Conservation (phyloP, 78 protist genomes). For the Dictyostelium firmibasis region DNA sequence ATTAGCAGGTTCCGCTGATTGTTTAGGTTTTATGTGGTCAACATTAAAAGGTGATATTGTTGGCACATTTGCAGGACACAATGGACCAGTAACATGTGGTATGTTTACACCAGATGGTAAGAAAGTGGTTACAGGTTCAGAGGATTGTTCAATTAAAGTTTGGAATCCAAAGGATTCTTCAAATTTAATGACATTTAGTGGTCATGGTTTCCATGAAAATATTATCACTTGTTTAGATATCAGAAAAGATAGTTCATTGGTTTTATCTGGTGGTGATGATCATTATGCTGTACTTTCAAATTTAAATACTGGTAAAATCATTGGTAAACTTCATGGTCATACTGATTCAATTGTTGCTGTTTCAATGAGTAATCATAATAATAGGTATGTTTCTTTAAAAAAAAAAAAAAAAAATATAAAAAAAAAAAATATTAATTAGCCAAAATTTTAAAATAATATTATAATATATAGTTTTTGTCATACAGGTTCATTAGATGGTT, state of each 20-base stretch:
- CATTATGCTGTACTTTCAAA: constrained; percentile 34
- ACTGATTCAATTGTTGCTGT: constrained; percentile 35
- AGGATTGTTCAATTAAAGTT: constrained; percentile 73
- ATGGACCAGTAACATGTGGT: constrained; percentile 80
- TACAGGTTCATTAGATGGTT: constrained; percentile 71
- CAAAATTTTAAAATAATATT: background rate
- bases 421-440: background rate
- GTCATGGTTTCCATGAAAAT: constrained; percentile 73
- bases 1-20: constrained; percentile 80
- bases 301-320: constrained; percentile 31
- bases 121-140: constrained; percentile 61
- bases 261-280: constrained; percentile 65
- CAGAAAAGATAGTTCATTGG: background rate
- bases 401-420: background rate
- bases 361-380: constrained; percentile 13
- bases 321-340: constrained; percentile 60
- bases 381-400: background rate
- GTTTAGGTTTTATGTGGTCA: constrained; percentile 83
- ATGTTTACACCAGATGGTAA: constrained; percentile 81
- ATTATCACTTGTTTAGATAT: constrained; percentile 1
- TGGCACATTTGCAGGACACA: constrained; percentile 73
- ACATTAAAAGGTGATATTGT: constrained; percentile 49
- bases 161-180: constrained; percentile 82
- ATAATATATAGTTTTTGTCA: constrained; percentile 3
- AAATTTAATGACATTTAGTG: background rate